These are phyloP conservation scores for Trichoderma brevicompactum DNA, from an alignment of 2,329 filamentous ascomycete species.

Conservation along the genomic window DNA sequence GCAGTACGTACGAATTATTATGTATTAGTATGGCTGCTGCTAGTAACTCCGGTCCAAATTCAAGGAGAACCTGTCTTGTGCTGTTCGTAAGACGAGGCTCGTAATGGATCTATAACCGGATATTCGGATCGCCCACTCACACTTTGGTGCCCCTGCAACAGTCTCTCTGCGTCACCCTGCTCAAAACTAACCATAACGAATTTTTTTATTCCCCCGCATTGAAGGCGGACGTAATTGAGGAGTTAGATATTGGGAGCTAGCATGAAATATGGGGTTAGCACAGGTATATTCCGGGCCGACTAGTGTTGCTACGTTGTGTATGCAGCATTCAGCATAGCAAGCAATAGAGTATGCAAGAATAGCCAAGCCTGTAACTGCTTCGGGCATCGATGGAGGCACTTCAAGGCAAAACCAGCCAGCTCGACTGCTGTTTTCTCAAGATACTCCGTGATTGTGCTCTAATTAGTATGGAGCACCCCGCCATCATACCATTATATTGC, in stretches of 20 bases:
- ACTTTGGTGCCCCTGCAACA: not conserved
- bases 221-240: not conserved
- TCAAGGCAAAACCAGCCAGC: not conserved
- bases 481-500: not conserved
- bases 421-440: not conserved
- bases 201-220: constrained; percentile 3
- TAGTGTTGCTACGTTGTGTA: not conserved
- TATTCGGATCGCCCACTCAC: constrained; percentile 1
- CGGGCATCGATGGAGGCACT: not conserved
- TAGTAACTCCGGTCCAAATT: not conserved
- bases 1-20: not conserved
- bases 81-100: not conserved
- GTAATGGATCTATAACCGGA: constrained; percentile 9
- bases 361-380: not conserved
- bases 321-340: not conserved
- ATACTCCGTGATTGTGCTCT: not conserved
- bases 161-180: not conserved
- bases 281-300: constrained; percentile 21
- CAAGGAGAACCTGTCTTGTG: too few species aligned
- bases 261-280: not conserved
- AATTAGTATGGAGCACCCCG: not conserved
- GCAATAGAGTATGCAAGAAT: not conserved
- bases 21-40: not conserved
- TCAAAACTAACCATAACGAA: not conserved
- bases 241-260: not conserved